These are phyloP conservation scores for Microdochium bolleyi DNA, from an alignment of 2,329 filamentous ascomycete genomes.

Conservation along the genomic window DNA sequence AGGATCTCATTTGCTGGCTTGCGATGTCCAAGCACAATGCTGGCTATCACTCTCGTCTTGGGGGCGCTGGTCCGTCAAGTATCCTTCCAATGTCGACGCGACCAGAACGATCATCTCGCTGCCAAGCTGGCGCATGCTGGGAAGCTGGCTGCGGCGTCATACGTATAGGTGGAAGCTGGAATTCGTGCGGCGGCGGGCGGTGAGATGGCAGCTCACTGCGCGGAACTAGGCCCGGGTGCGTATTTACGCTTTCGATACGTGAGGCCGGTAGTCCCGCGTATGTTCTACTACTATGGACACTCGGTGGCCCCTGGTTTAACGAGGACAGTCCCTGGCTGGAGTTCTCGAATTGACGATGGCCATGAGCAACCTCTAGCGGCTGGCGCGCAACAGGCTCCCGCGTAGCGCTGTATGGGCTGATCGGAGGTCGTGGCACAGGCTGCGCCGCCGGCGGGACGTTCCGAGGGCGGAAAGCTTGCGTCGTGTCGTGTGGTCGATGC, in stretches of 20 bases:
- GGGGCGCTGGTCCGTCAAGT: conserved; percentile 47
- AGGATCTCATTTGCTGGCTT: background rate
- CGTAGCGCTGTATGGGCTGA: conserved; percentile 36
- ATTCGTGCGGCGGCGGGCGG: conserved; percentile 21
- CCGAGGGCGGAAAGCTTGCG: conserved; percentile 34
- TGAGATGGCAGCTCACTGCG: conserved; percentile 38
- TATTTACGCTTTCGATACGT: conserved; percentile 39
- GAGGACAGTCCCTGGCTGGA: background rate
- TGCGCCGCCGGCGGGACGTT: conserved; percentile 33
- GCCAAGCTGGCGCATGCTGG: conserved; percentile 20
- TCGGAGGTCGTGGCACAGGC: conserved; percentile 25
- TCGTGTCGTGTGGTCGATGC: conserved; percentile 20
- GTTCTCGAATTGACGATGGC: conserved; percentile 7
- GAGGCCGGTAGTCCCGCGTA: conserved; percentile 37
- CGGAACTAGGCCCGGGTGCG: conserved; percentile 41
- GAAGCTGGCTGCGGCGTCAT: conserved; percentile 19
- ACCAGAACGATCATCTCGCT: conserved; percentile 40
- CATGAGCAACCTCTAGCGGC: conserved; percentile 30
- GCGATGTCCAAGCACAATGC: conserved; percentile 4
- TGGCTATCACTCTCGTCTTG: conserved; percentile 13
- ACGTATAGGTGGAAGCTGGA: conserved; percentile 31
- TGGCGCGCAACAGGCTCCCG: conserved; percentile 24
- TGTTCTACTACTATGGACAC: conserved; percentile 7
- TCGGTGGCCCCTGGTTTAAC: background rate
- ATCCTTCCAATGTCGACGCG: conserved; percentile 55